These are phyloP conservation scores for Pterulicium gracile DNA, from an alignment of 1,284 basidiomycete species.

Conservation along the genomic window DNA sequence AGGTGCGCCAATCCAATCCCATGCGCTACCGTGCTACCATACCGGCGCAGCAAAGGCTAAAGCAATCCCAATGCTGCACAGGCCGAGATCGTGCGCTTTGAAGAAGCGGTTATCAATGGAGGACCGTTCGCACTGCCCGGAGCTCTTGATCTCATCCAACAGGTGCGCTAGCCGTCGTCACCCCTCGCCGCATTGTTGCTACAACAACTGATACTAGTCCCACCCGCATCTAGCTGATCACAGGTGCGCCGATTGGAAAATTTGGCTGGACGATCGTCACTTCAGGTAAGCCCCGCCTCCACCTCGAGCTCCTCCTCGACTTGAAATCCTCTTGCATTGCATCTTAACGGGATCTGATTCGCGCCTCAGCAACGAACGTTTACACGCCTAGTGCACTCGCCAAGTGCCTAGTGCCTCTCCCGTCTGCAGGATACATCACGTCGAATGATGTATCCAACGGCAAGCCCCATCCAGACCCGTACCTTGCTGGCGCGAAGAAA, in stretches of 20 bases:
- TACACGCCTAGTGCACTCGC: constrained; percentile 56
- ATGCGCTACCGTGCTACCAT: no score
- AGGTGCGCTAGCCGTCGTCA: constrained; percentile 26
- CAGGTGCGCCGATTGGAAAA: constrained; percentile 8
- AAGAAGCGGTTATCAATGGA: constrained; percentile 52
- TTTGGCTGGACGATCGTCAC: constrained; percentile 69
- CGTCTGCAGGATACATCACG: constrained; percentile 51
- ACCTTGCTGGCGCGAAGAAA: constrained; percentile 48
- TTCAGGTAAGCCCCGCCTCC: constrained; percentile 36
- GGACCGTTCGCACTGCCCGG: constrained; percentile 48
- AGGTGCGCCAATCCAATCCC: constrained; percentile 26
- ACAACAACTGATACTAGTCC: no score
- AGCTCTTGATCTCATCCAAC: constrained; percentile 32
- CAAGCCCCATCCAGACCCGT: constrained; percentile 79
- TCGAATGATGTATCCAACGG: constrained; percentile 65
- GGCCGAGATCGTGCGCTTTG: constrained; percentile 55
- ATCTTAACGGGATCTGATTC: no score
- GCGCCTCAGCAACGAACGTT: constrained; percentile 45
- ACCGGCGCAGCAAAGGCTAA: no score
- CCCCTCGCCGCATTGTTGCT: no score
- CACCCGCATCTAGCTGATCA: constrained; percentile 5
- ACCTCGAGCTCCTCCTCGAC: no score
- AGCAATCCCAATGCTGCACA: no score
- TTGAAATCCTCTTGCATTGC: no score
- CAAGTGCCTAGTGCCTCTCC: constrained; percentile 45